Base-by-base conservation (phyloP, 257 asterid genomes). In the Parsonsia alboflavescens region DNA sequence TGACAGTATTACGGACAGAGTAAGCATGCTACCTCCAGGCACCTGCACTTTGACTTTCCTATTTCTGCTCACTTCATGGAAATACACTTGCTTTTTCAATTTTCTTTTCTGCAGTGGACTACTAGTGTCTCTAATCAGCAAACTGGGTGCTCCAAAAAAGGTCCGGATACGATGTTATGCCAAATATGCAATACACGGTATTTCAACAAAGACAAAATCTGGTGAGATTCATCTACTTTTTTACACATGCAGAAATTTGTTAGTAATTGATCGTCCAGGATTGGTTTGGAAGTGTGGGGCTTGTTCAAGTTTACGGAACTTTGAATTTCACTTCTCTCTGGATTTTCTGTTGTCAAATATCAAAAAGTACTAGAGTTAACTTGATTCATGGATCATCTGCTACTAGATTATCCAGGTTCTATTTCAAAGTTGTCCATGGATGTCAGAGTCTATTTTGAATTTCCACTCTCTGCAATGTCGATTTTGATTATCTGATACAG, bases 71-170 rank as follows among this genome's bases (percentile, higher is more conserved):
- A 44, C 57, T 19, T 13, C 19, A 28, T 48, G 39, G 39, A 33
- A 1, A 33, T 33, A 33, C 39, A 15, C 17, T 10, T 62, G 46
- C 46, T 53, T 52, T 58, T 28, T 62, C 30, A 41, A 36, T 10
- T 46, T 24, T 70, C 44, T 75, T 76, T 28, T 66, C 24, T 77
- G 63, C 76, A 93, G 98, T 76, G 98, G 99, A 66, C 84, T 94
- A 53, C 85, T 94, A 66, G 80, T 92, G 84, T 92, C 99, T 81
- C 80, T 94, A 87, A 81, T 84, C 83, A 90, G 96, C 88, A 94
- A 92, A 86, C 73, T 94, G 86, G 98, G 93, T 56, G 96, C 94
- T 73, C 90, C 96, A 71, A 89, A 84, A 76, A 88, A 83, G 69
- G 79, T 83, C 76, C 91, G 96, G 70, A 83, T 94, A 56, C 78